Percentiles rank a stretch among this genome's conserved stretches.
Evolutionary conservation across 495 filamentous ascomycete species (phyloP).

Genomic region (Penicillium canescens): DNA sequence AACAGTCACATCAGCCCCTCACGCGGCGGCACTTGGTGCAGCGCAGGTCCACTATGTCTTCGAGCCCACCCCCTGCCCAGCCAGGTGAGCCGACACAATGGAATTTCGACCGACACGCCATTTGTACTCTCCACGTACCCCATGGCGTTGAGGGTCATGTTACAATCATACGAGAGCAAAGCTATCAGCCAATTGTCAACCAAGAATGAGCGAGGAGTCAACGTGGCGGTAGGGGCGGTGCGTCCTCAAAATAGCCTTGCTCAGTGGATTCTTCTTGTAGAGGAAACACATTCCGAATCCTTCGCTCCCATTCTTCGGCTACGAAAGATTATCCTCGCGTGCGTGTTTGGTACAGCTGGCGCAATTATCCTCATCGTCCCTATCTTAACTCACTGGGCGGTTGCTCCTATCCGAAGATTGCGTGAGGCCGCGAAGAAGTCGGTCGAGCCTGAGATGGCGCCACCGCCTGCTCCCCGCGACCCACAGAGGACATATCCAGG

Average conservation of each 20-base stretch:
- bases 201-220: conserved; percentile 63
- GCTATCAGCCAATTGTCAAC: conserved; percentile 65
- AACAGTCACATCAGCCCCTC: conserved; percentile 18
- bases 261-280: conserved; percentile 80
- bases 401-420: conserved; percentile 75
- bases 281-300: conserved; percentile 72
- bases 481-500: not conserved
- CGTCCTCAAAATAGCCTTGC: conserved; percentile 62
- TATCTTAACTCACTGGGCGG: conserved; percentile 76
- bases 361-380: conserved; percentile 65
- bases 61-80: conserved; percentile 33
- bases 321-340: conserved; percentile 74
- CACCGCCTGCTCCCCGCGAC: conserved; percentile 23
- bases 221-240: conserved; percentile 72
- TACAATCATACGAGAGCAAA: conserved; percentile 54
- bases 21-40: conserved; percentile 13
- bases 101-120: conserved; percentile 44
- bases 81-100: conserved; percentile 46
- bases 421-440: conserved; percentile 78
- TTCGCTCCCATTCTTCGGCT: conserved; percentile 72
- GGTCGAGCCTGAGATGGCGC: conserved; percentile 53
- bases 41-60: conserved; percentile 44
- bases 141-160: conserved; percentile 54
- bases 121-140: conserved; percentile 61
- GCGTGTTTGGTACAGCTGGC: conserved; percentile 80